Base-by-base conservation (phyloP, 306 rosid genomes). In the Lithocarpus polystachyus region DNA sequence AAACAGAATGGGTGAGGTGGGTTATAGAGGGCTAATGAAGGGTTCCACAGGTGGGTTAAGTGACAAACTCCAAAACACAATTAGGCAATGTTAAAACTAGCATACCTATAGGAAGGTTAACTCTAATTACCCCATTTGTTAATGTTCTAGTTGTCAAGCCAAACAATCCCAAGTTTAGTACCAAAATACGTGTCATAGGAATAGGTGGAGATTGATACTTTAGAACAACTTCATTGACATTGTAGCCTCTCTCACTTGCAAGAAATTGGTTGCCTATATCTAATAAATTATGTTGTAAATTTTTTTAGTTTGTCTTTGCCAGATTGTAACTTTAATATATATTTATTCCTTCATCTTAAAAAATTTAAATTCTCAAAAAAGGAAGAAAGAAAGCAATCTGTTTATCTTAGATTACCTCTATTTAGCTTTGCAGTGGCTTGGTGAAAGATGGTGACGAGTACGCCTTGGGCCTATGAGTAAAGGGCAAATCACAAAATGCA, bases 331-430 rank as follows among this genome's bases (percentile, higher is more conserved):
- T 83, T 83, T 77, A 65, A 72, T 24, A 90, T 57, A 81, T 82
- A 53, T 5, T 6, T 56, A 12, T 56, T 80, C 28, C 86, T 88
- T 64, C 71, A 77, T 79, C 89, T 87, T 82, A 90, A 80, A 85
- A 90, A 89, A 75, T 95, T 89, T 80, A 78, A 76, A 24, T 29
- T 3, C 52, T 33, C 64, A 35, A 54, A 51, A 26, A 19, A 54
- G 28, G 28, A 1, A 13, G 1, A 15, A 26, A 28, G 22, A 64
- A 64, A 64, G 19, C 13, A 56, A 6, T 22, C 6, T 26, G 31
- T 6, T 45, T 0, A 33, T 33, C 37, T 5, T 33, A 33, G 0
- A 33, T 33, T 33, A 33, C 7, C 37, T 33, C 0, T 1, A 33
- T 33, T 0, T 33, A 33, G 37, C 0, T 33, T 33, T 33, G 7